These are phyloP conservation scores for Dimargaris xerosporica DNA, from an alignment of 192 early-diverging fungal genomes.

Conservation along the genomic window DNA sequence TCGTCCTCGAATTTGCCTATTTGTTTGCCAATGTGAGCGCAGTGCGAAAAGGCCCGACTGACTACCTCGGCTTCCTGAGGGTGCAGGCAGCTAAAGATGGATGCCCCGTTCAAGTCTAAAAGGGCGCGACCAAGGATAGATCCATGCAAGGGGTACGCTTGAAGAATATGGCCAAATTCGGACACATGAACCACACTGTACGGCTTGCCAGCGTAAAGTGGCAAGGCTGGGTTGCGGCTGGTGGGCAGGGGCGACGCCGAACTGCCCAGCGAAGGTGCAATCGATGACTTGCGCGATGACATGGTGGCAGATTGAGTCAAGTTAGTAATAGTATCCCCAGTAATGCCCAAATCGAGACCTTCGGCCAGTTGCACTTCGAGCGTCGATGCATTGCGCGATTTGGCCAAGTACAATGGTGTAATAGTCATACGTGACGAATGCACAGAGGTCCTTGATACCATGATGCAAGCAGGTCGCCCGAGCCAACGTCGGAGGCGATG, in stretches of 20 bases:
- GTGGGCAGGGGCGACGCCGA: neutral
- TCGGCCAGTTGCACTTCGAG: too few species aligned
- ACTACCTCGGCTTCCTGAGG: neutral
- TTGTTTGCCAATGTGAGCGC: neutral
- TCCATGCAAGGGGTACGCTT: neutral
- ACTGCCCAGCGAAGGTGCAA: neutral
- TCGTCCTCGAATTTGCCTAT: neutral
- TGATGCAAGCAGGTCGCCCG: too few species aligned
- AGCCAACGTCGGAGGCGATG: neutral
- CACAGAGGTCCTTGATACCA: too few species aligned
- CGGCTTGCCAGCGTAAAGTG: neutral
- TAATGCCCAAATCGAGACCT: too few species aligned
- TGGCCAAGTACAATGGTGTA: too few species aligned
- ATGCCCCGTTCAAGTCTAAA: neutral
- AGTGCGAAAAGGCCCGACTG: neutral
- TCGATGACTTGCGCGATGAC: neutral
- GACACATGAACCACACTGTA: neutral
- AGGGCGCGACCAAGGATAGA: neutral
- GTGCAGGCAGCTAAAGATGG: neutral
- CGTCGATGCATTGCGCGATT: too few species aligned
- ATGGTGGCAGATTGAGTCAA: neutral
- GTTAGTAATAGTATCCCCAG: too few species aligned
- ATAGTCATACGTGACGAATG: too few species aligned
- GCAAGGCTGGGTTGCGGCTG: neutral
- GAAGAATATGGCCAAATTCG: neutral